Base-by-base conservation (phyloP, 305 asterid genomes). In the Rubia peregrina region DNA sequence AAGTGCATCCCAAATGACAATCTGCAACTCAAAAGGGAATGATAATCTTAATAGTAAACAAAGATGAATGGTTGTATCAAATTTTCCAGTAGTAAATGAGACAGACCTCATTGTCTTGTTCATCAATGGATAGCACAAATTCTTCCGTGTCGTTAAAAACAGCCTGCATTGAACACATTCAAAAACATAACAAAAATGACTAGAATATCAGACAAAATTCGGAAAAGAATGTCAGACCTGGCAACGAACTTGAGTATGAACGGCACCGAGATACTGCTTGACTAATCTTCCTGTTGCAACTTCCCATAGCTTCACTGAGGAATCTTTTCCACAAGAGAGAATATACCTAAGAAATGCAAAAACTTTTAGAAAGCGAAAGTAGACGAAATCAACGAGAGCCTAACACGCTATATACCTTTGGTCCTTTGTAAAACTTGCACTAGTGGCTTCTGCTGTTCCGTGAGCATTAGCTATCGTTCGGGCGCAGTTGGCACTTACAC, bases 301-400 rank as follows among this genome's bases (percentile, higher is more conserved):
- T 68, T 90, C 96, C 97, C 97, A 90, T 36, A 90, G 87, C 83
- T 90, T 90, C 74, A 90, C 89, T n/a, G 73, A 73, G 67, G 96
- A 88, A 85, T 90, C 94, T 83, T 87, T 90, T 78, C 94, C 94
- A 43, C 90, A 83, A 66, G 96, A 90, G 56, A 87, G 92, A 42
- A 90, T 77, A 72, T 84, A 90, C 86, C 97, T 90, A 81, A 59
- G 55, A 70, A 75, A 79, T 75, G 72, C 68, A 72, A 65, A 68
- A 62, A 69, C 22, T 16, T 73, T 76, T 14, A 66, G 44, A 41
- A 56, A 66, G 71, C n/a, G 11, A 17, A 65, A 6, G 9, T 3
- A 8, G 71, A 13, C 33, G 30, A 30, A 60, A 5, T 3, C 19
- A 55, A n/a, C n/a, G 21, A 68, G 2, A n/a, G 42, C 53, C 41